Evolutionary conservation across 2,329 filamentous ascomycete species (phyloP).

Genomic region (Cytospora piceae): DNA sequence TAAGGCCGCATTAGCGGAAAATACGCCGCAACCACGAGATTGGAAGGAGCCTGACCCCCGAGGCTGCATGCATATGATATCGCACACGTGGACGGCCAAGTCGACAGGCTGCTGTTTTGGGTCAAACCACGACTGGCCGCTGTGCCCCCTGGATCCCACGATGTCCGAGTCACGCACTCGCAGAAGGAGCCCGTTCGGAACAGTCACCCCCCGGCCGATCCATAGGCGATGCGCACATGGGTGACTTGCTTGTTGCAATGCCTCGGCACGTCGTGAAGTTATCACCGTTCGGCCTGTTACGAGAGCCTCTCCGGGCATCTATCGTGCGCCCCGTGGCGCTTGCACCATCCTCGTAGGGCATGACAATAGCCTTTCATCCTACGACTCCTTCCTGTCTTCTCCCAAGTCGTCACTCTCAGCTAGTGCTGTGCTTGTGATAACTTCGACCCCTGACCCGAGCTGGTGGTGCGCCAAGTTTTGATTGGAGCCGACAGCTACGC

Average conservation of each 20-base stretch:
- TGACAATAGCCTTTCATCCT: neutral
- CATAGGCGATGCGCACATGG: neutral
- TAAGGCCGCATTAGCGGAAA: neutral
- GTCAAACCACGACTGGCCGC: neutral
- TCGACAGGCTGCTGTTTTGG: neutral
- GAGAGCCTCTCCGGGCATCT: neutral
- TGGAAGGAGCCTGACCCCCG: constrained; percentile 6
- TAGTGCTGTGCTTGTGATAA: neutral
- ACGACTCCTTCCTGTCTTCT: neutral
- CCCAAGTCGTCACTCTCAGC: neutral
- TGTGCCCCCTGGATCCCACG: neutral
- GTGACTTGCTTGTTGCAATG: neutral
- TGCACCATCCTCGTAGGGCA: neutral
- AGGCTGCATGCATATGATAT: constrained; percentile 4
- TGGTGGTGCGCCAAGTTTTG: neutral
- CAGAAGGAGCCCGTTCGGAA: neutral
- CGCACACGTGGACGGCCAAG: constrained; percentile 4
- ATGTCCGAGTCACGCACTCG: neutral
- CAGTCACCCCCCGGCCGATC: neutral
- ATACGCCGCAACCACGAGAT: neutral
- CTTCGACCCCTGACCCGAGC: neutral
- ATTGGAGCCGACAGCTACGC: neutral
- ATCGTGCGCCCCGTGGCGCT: neutral
- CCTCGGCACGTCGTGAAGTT: neutral
- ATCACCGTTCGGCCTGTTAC: neutral